These are phyloP conservation scores for Acanthamoeba lenticulata DNA, from an alignment of 208 protist species.

Conservation along the genomic window DNA sequence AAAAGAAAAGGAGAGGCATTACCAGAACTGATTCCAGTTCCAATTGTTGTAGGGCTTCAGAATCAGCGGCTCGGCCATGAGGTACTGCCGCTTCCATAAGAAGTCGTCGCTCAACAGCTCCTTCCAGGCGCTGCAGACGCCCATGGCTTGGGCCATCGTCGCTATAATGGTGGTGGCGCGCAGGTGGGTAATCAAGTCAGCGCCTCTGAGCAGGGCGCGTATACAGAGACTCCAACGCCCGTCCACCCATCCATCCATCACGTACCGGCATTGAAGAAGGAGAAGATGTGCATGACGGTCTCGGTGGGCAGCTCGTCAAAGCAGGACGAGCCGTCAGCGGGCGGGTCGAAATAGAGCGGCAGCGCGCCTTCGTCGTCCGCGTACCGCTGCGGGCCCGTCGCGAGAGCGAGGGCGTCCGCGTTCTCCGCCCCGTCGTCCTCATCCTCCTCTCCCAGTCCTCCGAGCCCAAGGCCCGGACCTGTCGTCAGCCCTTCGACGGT, in stretches of 20 bases:
- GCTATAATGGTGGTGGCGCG: no score
- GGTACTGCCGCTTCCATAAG: constrained; percentile 55
- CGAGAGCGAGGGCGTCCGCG: no score
- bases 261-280: constrained; percentile 35
- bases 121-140: neutral
- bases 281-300: constrained; percentile 67
- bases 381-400: neutral
- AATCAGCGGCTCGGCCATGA: constrained; percentile 2
- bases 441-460: neutral
- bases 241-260: neutral
- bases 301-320: constrained; percentile 61
- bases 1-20: neutral
- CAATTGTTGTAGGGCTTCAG: constrained; percentile 34
- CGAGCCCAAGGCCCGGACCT: neutral
- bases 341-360: constrained; percentile 17
- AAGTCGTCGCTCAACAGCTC: constrained; percentile 49
- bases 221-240: neutral
- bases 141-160: constrained; percentile 21
- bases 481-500: no score
- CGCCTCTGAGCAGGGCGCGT: neutral
- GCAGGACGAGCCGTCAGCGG: constrained; percentile 7
- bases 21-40: neutral
- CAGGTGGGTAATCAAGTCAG: no score
- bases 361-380: neutral
- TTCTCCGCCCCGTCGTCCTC: neutral